These are phyloP conservation scores for Populus hybrid DNA, from an alignment of 441 rosid genomes.

Conservation along the genomic window DNA sequence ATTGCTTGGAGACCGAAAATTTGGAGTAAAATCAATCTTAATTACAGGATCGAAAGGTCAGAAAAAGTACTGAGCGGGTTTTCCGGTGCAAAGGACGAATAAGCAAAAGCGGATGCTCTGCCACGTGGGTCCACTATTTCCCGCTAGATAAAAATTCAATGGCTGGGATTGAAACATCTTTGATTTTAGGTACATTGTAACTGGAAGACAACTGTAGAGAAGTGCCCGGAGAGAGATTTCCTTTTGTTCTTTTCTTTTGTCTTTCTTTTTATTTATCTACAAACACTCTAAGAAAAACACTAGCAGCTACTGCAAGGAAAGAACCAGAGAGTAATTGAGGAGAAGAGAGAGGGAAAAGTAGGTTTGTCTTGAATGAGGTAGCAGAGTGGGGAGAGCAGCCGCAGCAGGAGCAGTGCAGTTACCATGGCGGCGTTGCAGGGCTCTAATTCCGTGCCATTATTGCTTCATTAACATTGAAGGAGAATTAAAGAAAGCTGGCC, in stretches of 20 bases:
- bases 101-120: constrained; percentile 30
- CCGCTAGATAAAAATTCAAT: constrained; percentile 23
- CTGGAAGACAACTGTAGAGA: constrained; percentile 78
- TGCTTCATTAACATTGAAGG: constrained; percentile 35
- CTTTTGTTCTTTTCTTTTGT: not conserved
- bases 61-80: constrained; percentile 38
- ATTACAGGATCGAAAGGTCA: constrained; percentile 25
- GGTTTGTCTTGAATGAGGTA: constrained; percentile 53
- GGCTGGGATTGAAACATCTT: constrained; percentile 31
- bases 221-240: constrained; percentile 36
- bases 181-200: constrained; percentile 45
- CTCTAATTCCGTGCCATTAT: constrained; percentile 78
- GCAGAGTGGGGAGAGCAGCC: constrained; percentile 29
- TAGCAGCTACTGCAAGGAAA: not conserved
- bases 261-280: not conserved
- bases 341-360: constrained; percentile 26
- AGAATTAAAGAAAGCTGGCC: constrained; percentile 8
- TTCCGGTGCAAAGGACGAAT: constrained; percentile 34
- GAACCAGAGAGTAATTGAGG: constrained; percentile 21
- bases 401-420: constrained; percentile 36
- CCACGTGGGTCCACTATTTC: constrained; percentile 26
- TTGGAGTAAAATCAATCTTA: constrained; percentile 14
- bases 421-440: constrained; percentile 91
- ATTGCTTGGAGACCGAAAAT: constrained; percentile 6
- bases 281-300: not conserved